These are phyloP conservation scores for Pestalotiopsis fici DNA, from an alignment of 2,329 filamentous ascomycete genomes.

Conservation along the genomic window DNA sequence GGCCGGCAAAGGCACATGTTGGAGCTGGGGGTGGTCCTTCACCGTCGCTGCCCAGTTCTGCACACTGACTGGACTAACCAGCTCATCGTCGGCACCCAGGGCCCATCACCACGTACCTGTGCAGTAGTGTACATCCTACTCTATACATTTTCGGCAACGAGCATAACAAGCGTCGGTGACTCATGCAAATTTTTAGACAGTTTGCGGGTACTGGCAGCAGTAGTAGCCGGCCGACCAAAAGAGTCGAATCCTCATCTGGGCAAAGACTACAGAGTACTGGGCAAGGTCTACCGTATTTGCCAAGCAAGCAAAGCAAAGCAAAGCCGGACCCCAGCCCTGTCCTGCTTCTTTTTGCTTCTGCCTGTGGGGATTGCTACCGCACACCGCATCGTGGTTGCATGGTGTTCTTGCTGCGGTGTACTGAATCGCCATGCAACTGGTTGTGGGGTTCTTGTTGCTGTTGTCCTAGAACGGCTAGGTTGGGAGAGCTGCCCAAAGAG, in stretches of 20 bases:
- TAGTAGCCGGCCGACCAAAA: conserved; percentile 12
- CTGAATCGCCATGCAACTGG: not conserved
- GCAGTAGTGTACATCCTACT: not conserved
- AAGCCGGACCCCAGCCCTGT: not conserved
- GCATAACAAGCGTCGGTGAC: conserved; percentile 22
- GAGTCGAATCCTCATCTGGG: conserved; percentile 1
- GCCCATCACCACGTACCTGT: conserved; percentile 13
- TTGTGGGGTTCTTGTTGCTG: not conserved
- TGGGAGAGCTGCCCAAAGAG: not conserved
- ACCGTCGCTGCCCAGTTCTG: conserved; percentile 18
- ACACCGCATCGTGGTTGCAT: not conserved
- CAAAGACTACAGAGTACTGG: not conserved
- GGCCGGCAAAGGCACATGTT: conserved; percentile 10
- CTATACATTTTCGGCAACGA: not conserved
- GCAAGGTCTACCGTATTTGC: not conserved
- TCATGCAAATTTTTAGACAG: conserved; percentile 27
- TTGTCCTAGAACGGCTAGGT: too few species aligned
- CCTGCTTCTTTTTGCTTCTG: not conserved
- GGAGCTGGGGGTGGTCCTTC: conserved; percentile 5
- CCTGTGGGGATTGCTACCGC: not conserved
- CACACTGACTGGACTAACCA: conserved; percentile 18
- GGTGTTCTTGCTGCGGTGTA: not conserved
- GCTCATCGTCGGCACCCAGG: not conserved
- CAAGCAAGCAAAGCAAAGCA: not conserved
- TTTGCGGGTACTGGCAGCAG: conserved; percentile 21